phyloP scores from a whole-genome alignment of 2,329 filamentous ascomycete species.

The Penicillium sp. region DNA sequence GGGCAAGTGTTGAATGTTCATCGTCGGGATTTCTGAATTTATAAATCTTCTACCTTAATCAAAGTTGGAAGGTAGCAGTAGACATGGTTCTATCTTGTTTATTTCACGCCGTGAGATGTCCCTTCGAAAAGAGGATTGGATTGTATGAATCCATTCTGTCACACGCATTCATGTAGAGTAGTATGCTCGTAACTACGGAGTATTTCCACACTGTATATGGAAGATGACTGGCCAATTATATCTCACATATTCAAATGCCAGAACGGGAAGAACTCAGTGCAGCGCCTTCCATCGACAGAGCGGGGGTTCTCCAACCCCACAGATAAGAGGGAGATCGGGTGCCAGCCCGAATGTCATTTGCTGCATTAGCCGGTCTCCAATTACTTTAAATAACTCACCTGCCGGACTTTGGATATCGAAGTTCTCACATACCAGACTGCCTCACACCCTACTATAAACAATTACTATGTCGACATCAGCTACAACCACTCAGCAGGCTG shows the following conservation, averaged over 20 bases:
- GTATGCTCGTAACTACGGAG: too few species aligned
- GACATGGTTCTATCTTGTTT: too few species aligned
- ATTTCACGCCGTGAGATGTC: too few species aligned
- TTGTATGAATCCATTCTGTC: too few species aligned
- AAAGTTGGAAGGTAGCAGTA: too few species aligned
- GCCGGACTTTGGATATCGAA: too few species aligned
- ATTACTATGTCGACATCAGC: slow-evolving; percentile 19
- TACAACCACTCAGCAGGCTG: slow-evolving; percentile 15
- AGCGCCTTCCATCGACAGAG: slow-evolving; percentile 24
- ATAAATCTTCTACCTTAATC: background rate
- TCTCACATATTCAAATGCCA: background rate
- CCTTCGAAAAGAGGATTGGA: too few species aligned
- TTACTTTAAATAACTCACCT: background rate
- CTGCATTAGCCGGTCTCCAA: background rate
- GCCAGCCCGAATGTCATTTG: background rate
- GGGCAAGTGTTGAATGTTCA: background rate
- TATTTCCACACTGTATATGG: background rate
- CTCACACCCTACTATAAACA: too few species aligned
- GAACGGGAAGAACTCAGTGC: background rate
- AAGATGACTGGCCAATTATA: slow-evolving; percentile 2
- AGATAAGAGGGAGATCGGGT: slow-evolving; percentile 18
- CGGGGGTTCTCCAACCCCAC: slow-evolving; percentile 1
- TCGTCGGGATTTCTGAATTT: background rate
- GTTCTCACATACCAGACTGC: too few species aligned
- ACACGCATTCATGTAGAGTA: too few species aligned